Conservation (phyloP, 495 filamentous ascomycete genomes). For the Cercophora scortea region DNA sequence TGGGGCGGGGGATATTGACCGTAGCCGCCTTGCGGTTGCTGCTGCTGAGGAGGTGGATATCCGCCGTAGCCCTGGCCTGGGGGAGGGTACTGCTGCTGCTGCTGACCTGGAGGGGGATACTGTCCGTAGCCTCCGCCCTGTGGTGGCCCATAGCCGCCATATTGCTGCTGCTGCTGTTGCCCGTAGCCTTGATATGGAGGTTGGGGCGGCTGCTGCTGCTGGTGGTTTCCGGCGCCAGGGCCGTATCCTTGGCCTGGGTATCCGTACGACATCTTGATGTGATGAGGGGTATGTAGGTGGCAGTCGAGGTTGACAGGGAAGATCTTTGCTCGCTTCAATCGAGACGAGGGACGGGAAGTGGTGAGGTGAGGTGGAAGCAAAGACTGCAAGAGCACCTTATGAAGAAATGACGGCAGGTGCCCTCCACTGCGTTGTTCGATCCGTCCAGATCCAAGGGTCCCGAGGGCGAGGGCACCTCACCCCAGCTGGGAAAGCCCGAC, state of each 20-base stretch:
- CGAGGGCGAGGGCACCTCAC: too few species aligned
- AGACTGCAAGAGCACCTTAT: background rate
- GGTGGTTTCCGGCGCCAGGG: constrained; percentile 11
- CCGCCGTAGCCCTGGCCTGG: constrained; percentile 4
- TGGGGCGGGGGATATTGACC: constrained; percentile 17
- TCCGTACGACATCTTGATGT: constrained; percentile 18
- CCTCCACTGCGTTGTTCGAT: too few species aligned
- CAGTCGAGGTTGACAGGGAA: background rate
- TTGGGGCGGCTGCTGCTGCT: constrained; percentile 1
- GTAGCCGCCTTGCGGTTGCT: constrained; percentile 8
- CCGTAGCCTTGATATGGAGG: constrained; percentile 8
- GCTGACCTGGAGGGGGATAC: background rate
- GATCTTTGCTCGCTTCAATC: too few species aligned
- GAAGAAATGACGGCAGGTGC: too few species aligned
- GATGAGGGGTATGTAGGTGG: background rate
- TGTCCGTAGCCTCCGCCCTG: constrained; percentile 7
- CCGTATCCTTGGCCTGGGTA: constrained; percentile 27
- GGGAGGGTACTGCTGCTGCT: constrained; percentile 13
- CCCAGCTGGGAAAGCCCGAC: too few species aligned
- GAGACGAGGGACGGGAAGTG: too few species aligned
- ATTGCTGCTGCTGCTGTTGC: constrained; percentile 1
- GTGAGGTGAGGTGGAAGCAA: background rate
- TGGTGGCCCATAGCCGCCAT: background rate
- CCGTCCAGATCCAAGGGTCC: too few species aligned
- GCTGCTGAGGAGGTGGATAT: constrained; percentile 13